Percentiles rank a stretch among this genome's conserved stretches.
Conservation (phyloP, 495 filamentous ascomycete genomes). For the Penicillium salamii region DNA sequence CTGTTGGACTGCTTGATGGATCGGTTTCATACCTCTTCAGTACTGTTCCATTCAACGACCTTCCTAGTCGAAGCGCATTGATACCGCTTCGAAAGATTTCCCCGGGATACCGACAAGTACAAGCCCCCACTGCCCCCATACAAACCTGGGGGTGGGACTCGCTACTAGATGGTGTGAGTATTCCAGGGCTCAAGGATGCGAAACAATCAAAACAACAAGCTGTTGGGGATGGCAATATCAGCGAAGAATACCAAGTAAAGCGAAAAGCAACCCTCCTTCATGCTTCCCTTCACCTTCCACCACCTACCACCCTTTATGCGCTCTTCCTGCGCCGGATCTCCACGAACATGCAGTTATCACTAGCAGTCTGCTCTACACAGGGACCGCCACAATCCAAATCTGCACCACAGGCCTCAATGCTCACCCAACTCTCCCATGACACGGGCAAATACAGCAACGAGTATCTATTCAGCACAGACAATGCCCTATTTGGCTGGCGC, state of each 20-base stretch:
- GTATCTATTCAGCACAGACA: conserved; percentile 89
- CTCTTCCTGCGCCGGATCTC: conserved; percentile 80
- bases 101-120: conserved; percentile 65
- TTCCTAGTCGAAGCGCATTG: conserved; percentile 53
- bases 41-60: conserved; percentile 62
- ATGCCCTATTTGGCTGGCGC: conserved; percentile 78
- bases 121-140: conserved; percentile 39
- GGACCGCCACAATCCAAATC: conserved; percentile 41
- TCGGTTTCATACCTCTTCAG: conserved; percentile 90
- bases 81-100: conserved; percentile 64
- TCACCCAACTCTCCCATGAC: conserved; percentile 85
- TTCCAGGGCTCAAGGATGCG: conserved; percentile 16
- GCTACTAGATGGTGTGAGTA: conserved; percentile 25
- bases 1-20: conserved; percentile 81
- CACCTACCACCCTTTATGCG: conserved; percentile 79
- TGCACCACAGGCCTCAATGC: conserved; percentile 45
- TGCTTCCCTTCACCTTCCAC: conserved; percentile 79
- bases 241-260: conserved; percentile 18
- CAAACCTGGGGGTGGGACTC: conserved; percentile 35
- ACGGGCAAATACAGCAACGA: conserved; percentile 85
- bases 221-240: conserved; percentile 7
- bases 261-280: conserved; percentile 71
- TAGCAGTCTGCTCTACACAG: conserved; percentile 80
- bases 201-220: not conserved
- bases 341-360: conserved; percentile 71